Conservation (phyloP, 2,329 filamentous ascomycete genomes). For the Lasiodiplodia sp. region DNA sequence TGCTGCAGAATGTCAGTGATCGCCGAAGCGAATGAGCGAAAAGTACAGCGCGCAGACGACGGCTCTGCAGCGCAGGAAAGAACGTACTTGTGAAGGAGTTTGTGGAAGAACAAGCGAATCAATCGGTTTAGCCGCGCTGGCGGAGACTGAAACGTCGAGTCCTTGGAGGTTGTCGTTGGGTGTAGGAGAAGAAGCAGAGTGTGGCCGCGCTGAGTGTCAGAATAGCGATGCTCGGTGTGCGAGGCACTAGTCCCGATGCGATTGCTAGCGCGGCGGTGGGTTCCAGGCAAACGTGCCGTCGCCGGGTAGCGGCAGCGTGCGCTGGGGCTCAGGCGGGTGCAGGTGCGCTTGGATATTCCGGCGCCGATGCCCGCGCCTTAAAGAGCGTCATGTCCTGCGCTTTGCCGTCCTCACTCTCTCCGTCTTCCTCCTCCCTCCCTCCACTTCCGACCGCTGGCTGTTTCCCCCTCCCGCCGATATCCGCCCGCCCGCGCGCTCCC, state of each 20-base stretch:
- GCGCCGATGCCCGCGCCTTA: slow-evolving; percentile 27
- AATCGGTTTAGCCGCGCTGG: slow-evolving; percentile 99
- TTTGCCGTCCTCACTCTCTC: slow-evolving; percentile 12
- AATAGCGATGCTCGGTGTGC: slow-evolving; percentile 26
- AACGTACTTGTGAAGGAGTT: slow-evolving; percentile 34
- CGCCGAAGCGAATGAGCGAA: not conserved
- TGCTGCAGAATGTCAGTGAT: slow-evolving; percentile 27
- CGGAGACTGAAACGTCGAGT: slow-evolving; percentile 99
- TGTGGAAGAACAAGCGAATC: slow-evolving; percentile 79
- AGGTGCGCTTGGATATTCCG: slow-evolving; percentile 25
- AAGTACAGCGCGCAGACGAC: not conserved
- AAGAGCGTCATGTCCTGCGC: slow-evolving; percentile 30
- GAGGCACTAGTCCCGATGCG: slow-evolving; percentile 16
- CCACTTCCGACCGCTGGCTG: not conserved
- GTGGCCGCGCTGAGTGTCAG: slow-evolving; percentile 19
- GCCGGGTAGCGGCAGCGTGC: slow-evolving; percentile 24
- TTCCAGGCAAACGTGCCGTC: slow-evolving; percentile 10
- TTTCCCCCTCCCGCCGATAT: not conserved
- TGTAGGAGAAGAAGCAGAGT: slow-evolving; percentile 15
- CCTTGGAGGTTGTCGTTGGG: slow-evolving; percentile 54
- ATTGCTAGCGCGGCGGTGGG: slow-evolving; percentile 8
- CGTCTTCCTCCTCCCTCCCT: slow-evolving; percentile 4
- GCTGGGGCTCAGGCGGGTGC: slow-evolving; percentile 8
- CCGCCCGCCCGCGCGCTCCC: not conserved
- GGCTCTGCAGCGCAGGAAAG: slow-evolving; percentile 17